phyloP scores from a whole-genome alignment of 305 asterid genomes.

The Solanum hybrid region DNA sequence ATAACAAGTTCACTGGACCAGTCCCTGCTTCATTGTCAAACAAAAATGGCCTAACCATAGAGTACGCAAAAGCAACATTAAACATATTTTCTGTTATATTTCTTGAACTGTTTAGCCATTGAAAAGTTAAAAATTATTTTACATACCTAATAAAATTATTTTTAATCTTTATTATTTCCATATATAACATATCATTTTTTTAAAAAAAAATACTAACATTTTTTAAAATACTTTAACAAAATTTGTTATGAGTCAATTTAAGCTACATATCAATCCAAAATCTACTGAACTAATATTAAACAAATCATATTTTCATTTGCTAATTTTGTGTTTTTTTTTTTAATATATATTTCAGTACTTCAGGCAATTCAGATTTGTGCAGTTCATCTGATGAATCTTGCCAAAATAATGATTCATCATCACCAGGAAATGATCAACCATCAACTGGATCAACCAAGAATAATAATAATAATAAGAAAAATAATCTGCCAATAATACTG shows the following conservation, averaged over 20 bases:
- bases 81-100: neutral
- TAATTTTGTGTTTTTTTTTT: neutral
- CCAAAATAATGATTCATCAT: conserved; percentile 2
- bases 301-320: neutral
- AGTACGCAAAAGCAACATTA: conserved; percentile 6
- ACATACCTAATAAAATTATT: neutral
- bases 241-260: too few relatives aligned
- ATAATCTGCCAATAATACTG: conserved; percentile 16
- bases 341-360: too few relatives aligned
- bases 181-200: too few relatives aligned
- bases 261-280: neutral
- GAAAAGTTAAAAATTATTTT: neutral
- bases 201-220: neutral
- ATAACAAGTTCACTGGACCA: conserved; percentile 43
- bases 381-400: conserved; percentile 30
- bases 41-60: conserved; percentile 20
- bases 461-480: neutral
- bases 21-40: conserved; percentile 45
- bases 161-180: neutral
- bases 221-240: neutral
- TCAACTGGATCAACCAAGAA: neutral
- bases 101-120: neutral
- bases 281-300: neutral
- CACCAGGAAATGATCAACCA: neutral
- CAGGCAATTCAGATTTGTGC: conserved; percentile 46